Evolutionary conservation across 495 filamentous ascomycete genomes (phyloP), one percentile per base, ranked within the genome.

Genomic region (Parmelia sp.): DNA sequence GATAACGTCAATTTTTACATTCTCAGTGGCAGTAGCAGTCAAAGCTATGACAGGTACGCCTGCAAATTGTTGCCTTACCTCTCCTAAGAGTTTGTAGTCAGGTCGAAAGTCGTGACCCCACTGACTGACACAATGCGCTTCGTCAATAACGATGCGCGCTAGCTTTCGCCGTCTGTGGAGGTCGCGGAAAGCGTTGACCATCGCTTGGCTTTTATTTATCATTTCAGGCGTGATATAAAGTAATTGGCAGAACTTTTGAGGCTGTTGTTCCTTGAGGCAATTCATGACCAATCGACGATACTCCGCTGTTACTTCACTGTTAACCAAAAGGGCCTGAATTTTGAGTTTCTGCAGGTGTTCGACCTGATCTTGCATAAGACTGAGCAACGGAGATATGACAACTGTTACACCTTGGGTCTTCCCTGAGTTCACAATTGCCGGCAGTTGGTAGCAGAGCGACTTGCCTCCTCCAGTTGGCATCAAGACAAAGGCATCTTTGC

Each of bases 401-500:
- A 99, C 79, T 0, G 95, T 97, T 9, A 99, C 83, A 3, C 94
- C 94, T 57, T 77, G 81, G 0, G 92, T 97, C 65, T 82, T 85
- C 21, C 94, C 95, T 25, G 85, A 88, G 17, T 75, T 82, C n/a
- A 97, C 79, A 31, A 97, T 80, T 31, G 95, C 90, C 11, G 94
- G 95, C 21, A 99, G 77, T 70, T 99, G 94, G 73, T 97, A 99
- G 73, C 95, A 97, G 14, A 99, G 79, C 17, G 91, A 96, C 72
- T 99, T 98, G 21, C 94, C 94, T 58, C 94, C 95, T 49, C 95
- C 94, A 4, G 94, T 99, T 35, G 94, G 95, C 94, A 99, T 97
- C 31, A 97, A 75, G 19, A 97, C 88, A 71, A 99, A 97, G 0
- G 87, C 86, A 74, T 97, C 92, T 68, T 93, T 87, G 0, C 92